These are phyloP conservation scores for Colletotrichum acutatum DNA, from an alignment of 2,329 filamentous ascomycete species.

Conservation along the genomic window DNA sequence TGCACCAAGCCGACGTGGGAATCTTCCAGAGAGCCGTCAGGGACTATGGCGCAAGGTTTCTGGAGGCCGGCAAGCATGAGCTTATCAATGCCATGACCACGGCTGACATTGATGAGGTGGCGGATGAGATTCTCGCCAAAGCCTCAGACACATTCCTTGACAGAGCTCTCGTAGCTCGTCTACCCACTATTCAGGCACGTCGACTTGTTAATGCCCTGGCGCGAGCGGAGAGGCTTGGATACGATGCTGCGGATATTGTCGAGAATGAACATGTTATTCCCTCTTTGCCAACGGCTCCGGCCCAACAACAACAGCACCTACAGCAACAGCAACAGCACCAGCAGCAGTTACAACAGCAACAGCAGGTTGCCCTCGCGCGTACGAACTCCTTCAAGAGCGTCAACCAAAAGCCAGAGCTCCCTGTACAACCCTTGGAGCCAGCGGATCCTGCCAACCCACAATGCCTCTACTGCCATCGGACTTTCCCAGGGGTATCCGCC, in stretches of 20 bases:
- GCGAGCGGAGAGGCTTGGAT: conserved; percentile 66
- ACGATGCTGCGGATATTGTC: conserved; percentile 61
- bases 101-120: conserved; percentile 57
- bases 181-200: conserved; percentile 64
- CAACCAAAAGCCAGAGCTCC: neutral
- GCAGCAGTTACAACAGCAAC: neutral
- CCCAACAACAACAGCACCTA: neutral
- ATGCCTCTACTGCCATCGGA: conserved; percentile 36
- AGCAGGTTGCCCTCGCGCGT: neutral
- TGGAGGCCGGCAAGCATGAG: conserved; percentile 52
- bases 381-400: neutral
- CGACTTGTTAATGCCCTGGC: conserved; percentile 67
- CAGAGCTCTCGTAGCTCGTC: conserved; percentile 60
- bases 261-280: conserved; percentile 57
- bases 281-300: conserved; percentile 3
- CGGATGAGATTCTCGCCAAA: conserved; percentile 54
- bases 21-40: conserved; percentile 52
- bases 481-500: conserved; percentile 28
- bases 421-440: conserved; percentile 15
- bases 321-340: neutral
- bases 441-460: conserved; percentile 9
- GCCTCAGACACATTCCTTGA: conserved; percentile 63
- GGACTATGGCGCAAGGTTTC: conserved; percentile 59
- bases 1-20: conserved; percentile 54
- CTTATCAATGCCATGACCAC: conserved; percentile 53